Conservation (phyloP, 768 basidiomycete genomes). For the Mycena vitilis region DNA sequence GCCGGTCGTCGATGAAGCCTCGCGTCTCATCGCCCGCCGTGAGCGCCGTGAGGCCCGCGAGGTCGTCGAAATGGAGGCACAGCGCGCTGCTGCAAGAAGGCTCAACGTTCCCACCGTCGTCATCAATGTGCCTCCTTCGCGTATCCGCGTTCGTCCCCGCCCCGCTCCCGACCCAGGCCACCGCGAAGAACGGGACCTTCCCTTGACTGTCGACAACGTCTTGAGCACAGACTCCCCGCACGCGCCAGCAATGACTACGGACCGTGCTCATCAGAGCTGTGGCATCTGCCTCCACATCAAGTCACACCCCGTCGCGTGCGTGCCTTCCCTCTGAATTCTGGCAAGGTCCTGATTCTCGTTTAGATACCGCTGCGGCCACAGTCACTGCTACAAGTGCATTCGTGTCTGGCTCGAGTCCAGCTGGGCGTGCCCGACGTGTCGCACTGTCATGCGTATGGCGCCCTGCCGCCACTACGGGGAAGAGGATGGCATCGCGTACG, state of each 20-base stretch:
- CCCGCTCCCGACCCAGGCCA: background rate
- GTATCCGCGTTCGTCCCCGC: background rate
- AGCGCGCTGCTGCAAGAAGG: too few relatives aligned
- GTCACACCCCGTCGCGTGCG: constrained; percentile 1
- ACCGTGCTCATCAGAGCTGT: background rate
- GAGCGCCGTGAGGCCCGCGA: too few relatives aligned
- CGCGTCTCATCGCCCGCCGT: too few relatives aligned
- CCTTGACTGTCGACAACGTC: background rate
- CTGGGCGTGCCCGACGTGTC: background rate
- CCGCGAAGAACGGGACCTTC: background rate
- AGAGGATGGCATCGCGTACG: background rate
- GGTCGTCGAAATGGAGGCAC: too few relatives aligned
- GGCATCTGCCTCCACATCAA: constrained; percentile 4
- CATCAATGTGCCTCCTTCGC: too few relatives aligned
- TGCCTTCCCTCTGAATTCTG: background rate
- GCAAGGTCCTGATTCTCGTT: background rate
- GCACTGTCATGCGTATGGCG: background rate
- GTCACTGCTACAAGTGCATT: constrained; percentile 8
- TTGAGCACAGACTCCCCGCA: background rate
- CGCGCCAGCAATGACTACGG: background rate
- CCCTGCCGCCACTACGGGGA: background rate
- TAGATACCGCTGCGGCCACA: constrained; percentile 9
- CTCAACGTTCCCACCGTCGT: too few relatives aligned
- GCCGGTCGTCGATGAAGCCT: too few relatives aligned
- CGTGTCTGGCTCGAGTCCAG: background rate